A percentile compares a stretch with the other conserved stretches of the same genome.
These are phyloP conservation scores for Strigomonas galati DNA, from an alignment of 208 protist genomes.

Conservation along the genomic window DNA sequence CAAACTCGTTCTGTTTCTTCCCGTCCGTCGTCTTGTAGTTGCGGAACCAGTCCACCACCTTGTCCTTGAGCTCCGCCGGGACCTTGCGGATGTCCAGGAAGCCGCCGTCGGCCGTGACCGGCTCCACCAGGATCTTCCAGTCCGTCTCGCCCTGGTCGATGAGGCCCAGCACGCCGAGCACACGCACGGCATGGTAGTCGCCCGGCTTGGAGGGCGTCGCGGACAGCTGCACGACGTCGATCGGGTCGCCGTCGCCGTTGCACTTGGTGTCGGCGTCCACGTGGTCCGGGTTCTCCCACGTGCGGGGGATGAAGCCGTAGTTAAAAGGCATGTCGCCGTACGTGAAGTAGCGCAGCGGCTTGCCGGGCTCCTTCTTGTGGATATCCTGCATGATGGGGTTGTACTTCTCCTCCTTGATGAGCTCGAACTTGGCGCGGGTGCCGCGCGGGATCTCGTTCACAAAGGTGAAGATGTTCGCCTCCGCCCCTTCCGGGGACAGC, in stretches of 20 bases:
- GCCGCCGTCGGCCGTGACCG: conserved; percentile 19
- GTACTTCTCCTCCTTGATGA: conserved; percentile 80
- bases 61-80: conserved; percentile 36
- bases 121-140: conserved; percentile 88
- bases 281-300: conserved; percentile 82
- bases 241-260: conserved; percentile 85
- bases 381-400: conserved; percentile 94
- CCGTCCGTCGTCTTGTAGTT: conserved; percentile 93
- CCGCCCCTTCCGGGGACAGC: conserved; percentile 22
- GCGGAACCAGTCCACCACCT: conserved; percentile 84
- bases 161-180: conserved; percentile 84
- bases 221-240: conserved; percentile 89
- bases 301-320: conserved; percentile 95
- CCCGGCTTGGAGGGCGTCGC: conserved; percentile 29
- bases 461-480: conserved; percentile 51
- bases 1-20: conserved; percentile 87
- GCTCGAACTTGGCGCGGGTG: conserved; percentile 91
- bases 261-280: conserved; percentile 49
- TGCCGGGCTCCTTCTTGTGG: conserved; percentile 39
- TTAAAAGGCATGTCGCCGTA: conserved; percentile 93
- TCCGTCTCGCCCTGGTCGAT: conserved; percentile 93
- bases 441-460: conserved; percentile 87
- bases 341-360: conserved; percentile 74
- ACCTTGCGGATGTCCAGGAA: conserved; percentile 54
- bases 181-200: conserved; percentile 51